Base-by-base conservation (phyloP, 2,329 filamentous ascomycete genomes). In the Pestalotiopsis sp. region DNA sequence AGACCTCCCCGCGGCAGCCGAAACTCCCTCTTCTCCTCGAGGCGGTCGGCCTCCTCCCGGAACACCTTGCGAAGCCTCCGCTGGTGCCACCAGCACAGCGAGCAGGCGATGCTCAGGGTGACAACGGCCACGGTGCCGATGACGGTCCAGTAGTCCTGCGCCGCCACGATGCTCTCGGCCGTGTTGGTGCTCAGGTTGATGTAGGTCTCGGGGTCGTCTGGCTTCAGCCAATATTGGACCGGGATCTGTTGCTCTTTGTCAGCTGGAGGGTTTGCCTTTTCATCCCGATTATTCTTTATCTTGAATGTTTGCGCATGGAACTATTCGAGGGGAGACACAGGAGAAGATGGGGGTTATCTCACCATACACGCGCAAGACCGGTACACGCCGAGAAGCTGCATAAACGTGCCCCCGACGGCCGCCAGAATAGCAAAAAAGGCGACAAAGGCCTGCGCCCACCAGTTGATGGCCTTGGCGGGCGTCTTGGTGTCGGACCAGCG, bases 21-120 rank as follows among this genome's bases (percentile, higher is more conserved):
- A 4, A 59, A 59, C 11, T 36, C 57, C 13, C 20, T n/a, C 4
- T 36, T 38, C 52, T 71, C 71, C 31, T 72, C 70, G 36, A 77
- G 38, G 31, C 73, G 75, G 7, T 78, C 72, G 11, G 76, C 77
- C 66, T 78, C 74, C 6, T 75, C 75, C 5, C 71, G 69, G 66
- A 78, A 78, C 9, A 76, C 65, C 36, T 74, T 76, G n/a, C 76
- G 70, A 57, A 78, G 67, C n/a, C 76, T 70, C 6, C 76, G 71
- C 67, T 78, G 76, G 52, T 79, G 77, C 77, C 77, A 79, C 78
- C 76, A 78, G 9, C 75, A 76, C 31, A 78, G 69, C 13, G 75
- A 71, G 25, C 74, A 76, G 3, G 78, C 72, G 9, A 76, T 68
- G 31, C 72, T 73, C 17, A 78, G 67, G 4, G 76, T 61, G 0